Conservation (phyloP, 345 rosid genomes). For the Syzygium jambos region DNA sequence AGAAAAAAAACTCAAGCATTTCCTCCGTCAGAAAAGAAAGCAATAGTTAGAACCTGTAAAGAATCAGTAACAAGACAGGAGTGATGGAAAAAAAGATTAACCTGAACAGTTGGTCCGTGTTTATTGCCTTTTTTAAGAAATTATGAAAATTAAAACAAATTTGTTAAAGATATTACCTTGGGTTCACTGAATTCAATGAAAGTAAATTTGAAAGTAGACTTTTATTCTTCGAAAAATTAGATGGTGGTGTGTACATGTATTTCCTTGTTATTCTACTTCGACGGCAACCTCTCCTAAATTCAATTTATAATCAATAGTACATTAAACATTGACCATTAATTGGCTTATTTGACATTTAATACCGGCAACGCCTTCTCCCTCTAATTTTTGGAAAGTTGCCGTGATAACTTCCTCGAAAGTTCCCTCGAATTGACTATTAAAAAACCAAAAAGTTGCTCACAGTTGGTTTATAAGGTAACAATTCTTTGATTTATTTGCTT, state of each 20-base stretch:
- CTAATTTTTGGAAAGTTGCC: not conserved
- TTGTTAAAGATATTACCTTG: not conserved
- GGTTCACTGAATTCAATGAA: not conserved
- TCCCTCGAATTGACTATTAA: not conserved
- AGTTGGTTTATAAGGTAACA: not conserved
- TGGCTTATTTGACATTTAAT: not conserved
- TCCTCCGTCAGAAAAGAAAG: not conserved
- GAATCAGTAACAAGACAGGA: not conserved
- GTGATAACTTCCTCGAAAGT: fast-evolving
- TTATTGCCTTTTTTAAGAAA: not conserved
- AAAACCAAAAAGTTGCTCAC: not conserved
- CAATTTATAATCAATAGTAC: not conserved
- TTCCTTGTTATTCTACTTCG: not conserved
- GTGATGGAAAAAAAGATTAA: not conserved
- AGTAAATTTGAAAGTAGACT: not conserved
- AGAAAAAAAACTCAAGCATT: not conserved
- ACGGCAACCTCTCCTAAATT: not conserved
- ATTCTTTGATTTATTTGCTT: not conserved
- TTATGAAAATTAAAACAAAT: not conserved
- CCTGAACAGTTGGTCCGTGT: not conserved
- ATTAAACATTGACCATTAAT: not conserved
- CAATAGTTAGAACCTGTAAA: not conserved
- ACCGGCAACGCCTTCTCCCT: not conserved
- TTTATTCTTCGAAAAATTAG: not conserved
- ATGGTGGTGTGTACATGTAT: not conserved